Evolutionary conservation across 1,284 basidiomycete genomes (phyloP).

Genomic region (Pseudozyma thailandica): DNA sequence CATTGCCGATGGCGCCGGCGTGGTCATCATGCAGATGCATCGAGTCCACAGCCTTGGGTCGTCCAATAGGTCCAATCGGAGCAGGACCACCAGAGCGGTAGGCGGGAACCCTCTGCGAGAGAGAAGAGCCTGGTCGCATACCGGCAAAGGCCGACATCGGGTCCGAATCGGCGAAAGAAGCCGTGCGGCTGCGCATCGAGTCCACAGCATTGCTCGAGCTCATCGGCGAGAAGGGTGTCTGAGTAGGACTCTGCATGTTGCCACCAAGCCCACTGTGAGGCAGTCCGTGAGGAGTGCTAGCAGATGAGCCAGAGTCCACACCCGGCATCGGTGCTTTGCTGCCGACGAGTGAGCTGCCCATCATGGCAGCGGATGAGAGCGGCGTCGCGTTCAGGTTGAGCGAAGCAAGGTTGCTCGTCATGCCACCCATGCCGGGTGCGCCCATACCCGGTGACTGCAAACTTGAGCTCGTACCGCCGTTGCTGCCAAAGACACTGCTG

Average conservation of each 20-base stretch:
- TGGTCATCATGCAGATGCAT: conserved; percentile 44
- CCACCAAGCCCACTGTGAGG: conserved; percentile 17
- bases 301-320: conserved; percentile 15
- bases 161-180: conserved; percentile 45
- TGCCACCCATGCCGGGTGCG: conserved; percentile 34
- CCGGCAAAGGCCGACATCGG: conserved; percentile 42
- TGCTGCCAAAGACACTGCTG: conserved; percentile 30
- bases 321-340: conserved; percentile 33
- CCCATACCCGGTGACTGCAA: conserved; percentile 40
- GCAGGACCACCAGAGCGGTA: conserved; percentile 43
- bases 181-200: conserved; percentile 40
- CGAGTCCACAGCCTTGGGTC: conserved; percentile 52
- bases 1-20: conserved; percentile 37
- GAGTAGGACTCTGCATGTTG: conserved; percentile 33
- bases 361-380: conserved; percentile 19
- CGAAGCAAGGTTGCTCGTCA: conserved; percentile 50
- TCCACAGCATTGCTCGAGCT: conserved; percentile 23
- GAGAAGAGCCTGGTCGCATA: conserved; percentile 44
- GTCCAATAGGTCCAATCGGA: conserved; percentile 65
- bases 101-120: conserved; percentile 44
- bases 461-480: conserved; percentile 30
- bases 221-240: conserved; percentile 49
- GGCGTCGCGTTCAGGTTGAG: conserved; percentile 47
- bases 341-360: conserved; percentile 15
- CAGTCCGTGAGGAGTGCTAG: conserved; percentile 12